Evolutionary conservation across 805 yeast species (phyloP), one percentile per base, ranked within the genome.

Genomic region (Candida namnaoensis): DNA sequence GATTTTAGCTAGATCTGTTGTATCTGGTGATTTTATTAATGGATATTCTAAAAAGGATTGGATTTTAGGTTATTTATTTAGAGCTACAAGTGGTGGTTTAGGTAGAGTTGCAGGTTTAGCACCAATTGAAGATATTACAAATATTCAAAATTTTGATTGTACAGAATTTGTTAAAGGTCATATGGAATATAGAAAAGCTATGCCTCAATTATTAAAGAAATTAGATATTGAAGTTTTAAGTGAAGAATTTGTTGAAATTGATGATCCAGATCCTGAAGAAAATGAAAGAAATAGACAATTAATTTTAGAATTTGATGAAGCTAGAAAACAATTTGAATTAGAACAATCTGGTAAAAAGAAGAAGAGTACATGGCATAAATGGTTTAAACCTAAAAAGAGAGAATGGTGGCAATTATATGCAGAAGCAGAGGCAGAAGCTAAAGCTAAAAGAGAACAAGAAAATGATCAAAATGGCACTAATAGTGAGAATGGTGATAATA

Each of bases 61-160:
- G 99, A 83, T 93, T 49, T 69, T 93, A 42, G 98, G 98, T 0
- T 93, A 93, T 61, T 64, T 93, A 28, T 93, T 91, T 65, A 72
- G 99, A 49, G 99, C 98, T 2, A 88, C 98, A 1, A 79, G 93
- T 44, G 97, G 98, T 44, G 98, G 98, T 0, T 68, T 93, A 37
- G 82, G 84, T 53, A 74, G 87, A n/a, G 93, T 93, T 36, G 88
- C 91, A 5, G 99, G 99, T 0, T 68, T 93, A 27, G 80, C 95
- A 0, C 82, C 90, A 5, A 73, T 91, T 33, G 81, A 77, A 41
- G 68, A 62, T 38, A 64, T 77, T 19, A 69, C 74, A 24, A 85
- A 82, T 0, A 69, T 93, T 28, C 95, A 88, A 48, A 91, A 91
- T 60, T 72, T 82, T 47, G 95, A 93, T 56, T 87, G 95, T 54